phyloP scores from a whole-genome alignment of 257 asterid genomes.

The Solanum bulbocastanum region DNA sequence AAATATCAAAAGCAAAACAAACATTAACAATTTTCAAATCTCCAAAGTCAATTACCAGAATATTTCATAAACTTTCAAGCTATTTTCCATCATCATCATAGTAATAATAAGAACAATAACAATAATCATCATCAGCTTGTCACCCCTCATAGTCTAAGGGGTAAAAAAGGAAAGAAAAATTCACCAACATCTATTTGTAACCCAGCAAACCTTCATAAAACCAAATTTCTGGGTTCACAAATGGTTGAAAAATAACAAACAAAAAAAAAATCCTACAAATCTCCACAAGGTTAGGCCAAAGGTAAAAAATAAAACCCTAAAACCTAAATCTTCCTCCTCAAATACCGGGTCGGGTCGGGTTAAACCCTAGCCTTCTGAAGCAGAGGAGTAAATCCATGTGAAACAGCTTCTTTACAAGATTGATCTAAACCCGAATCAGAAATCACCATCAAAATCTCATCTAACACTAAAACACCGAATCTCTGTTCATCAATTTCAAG shows the following conservation, averaged over 20 bases:
- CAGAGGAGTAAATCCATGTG: conserved; percentile 29
- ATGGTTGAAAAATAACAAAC: neutral
- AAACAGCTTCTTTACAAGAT: conserved; percentile 32
- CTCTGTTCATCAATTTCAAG: conserved; percentile 44
- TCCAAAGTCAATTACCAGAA: neutral
- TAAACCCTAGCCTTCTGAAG: conserved; percentile 42
- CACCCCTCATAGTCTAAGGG: neutral
- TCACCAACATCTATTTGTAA: neutral
- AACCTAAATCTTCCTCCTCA: neutral
- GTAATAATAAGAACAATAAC: neutral
- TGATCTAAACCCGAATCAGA: conserved; percentile 12
- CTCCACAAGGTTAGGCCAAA: neutral
- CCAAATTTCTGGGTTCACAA: conserved; percentile 5
- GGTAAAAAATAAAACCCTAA: neutral
- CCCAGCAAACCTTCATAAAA: conserved; percentile 3
- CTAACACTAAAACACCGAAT: conserved; percentile 28
- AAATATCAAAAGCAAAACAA: neutral
- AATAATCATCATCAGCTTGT: neutral
- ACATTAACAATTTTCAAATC: neutral
- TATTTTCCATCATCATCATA: neutral
- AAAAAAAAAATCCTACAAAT: neutral
- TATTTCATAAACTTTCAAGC: neutral
- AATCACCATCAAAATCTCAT: conserved; percentile 25
- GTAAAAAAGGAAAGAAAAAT: neutral
- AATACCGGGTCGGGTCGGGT: neutral